Evolutionary conservation across 805 yeast genomes (phyloP).

Genomic region (Myxozyma melibiosi): DNA sequence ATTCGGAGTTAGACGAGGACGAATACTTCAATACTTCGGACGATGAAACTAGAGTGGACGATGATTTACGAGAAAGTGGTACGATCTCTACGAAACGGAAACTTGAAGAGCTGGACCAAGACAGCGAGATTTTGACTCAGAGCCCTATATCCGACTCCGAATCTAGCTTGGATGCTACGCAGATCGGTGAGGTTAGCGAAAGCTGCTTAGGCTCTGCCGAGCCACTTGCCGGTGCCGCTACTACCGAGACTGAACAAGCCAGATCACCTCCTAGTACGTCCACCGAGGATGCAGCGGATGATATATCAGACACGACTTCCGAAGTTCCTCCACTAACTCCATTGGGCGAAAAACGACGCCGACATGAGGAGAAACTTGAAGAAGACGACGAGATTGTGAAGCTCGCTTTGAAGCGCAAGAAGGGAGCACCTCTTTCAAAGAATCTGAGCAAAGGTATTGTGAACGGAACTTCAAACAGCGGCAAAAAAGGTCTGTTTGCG

Average conservation of each 20-base stretch:
- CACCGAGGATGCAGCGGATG: background rate
- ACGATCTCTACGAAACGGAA: too few species aligned
- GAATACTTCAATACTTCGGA: conserved; percentile 34
- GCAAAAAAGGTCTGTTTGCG: conserved; percentile 18
- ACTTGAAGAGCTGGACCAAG: too few species aligned
- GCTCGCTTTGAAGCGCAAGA: conserved; percentile 16
- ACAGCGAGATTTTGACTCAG: too few species aligned
- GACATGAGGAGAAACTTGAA: conserved; percentile 18
- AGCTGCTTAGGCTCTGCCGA: too few species aligned
- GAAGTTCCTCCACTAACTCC: background rate
- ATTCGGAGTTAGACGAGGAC: conserved; percentile 26
- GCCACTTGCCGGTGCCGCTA: too few species aligned
- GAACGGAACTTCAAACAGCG: background rate
- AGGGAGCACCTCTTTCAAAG: background rate
- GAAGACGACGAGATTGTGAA: conserved; percentile 28
- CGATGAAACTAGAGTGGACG: conserved; percentile 16
- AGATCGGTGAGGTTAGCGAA: too few species aligned
- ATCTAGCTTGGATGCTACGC: too few species aligned
- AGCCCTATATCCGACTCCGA: too few species aligned
- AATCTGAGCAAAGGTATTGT: background rate
- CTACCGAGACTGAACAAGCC: too few species aligned
- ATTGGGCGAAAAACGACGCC: conserved; percentile 28
- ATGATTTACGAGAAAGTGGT: too few species aligned
- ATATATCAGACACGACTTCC: background rate
- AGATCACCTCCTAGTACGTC: too few species aligned